Conservation (phyloP, 2,329 filamentous ascomycete genomes). For the Cytospora paraplurivora region DNA sequence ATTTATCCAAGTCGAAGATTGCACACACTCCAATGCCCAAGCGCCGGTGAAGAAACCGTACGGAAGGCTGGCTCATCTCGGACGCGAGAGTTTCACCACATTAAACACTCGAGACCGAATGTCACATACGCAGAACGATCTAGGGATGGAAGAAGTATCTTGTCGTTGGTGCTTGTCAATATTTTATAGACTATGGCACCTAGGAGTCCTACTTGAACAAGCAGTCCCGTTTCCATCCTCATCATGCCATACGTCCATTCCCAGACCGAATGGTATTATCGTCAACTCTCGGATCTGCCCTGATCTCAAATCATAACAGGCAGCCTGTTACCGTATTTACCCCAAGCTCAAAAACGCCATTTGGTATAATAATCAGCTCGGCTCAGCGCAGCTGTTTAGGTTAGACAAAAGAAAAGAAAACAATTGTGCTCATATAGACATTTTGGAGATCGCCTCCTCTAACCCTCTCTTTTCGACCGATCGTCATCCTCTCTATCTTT, state of each 20-base stretch:
- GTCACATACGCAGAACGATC: not conserved
- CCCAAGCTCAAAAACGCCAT: slow-evolving; percentile 14
- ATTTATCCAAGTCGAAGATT: not conserved
- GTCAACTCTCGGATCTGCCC: slow-evolving; percentile 9
- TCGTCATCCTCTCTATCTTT: slow-evolving; percentile 10
- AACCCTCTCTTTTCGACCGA: slow-evolving; percentile 1
- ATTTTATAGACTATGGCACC: slow-evolving; percentile 8
- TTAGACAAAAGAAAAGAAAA: slow-evolving; percentile 29
- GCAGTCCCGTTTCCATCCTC: not conserved
- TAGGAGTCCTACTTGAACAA: slow-evolving; percentile 3
- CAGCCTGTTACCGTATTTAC: not conserved
- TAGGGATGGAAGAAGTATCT: not conserved
- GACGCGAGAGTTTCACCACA: not conserved
- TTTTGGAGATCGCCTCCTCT: slow-evolving; percentile 20
- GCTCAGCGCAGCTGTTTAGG: slow-evolving; percentile 21
- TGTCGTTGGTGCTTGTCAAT: slow-evolving; percentile 7
- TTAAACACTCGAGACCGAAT: not conserved
- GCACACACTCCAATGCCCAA: not conserved
- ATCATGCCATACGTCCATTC: slow-evolving; percentile 14
- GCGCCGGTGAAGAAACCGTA: not conserved
- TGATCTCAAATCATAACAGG: slow-evolving; percentile 2
- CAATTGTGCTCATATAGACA: slow-evolving; percentile 24
- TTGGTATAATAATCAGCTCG: slow-evolving; percentile 26
- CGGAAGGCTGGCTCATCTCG: not conserved
- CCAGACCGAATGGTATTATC: slow-evolving; percentile 17